These are phyloP conservation scores for Penicillium fuscoglaucum DNA, from an alignment of 2,329 filamentous ascomycete genomes.

Conservation along the genomic window DNA sequence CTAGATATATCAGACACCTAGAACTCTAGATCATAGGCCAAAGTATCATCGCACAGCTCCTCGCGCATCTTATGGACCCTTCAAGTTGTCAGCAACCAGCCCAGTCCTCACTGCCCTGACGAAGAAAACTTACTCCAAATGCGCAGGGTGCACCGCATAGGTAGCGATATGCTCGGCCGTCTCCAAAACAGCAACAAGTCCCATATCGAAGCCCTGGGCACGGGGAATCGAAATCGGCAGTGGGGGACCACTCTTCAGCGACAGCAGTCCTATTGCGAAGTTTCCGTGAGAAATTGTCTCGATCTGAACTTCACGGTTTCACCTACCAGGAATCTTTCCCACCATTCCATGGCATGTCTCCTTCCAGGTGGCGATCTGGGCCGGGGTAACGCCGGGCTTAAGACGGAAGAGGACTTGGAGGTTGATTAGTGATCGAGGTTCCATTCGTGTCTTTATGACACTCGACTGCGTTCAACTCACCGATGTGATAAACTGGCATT, in stretches of 20 bases:
- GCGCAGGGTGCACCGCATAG: slow-evolving; percentile 50
- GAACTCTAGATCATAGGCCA: slow-evolving; percentile 47
- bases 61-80: slow-evolving; percentile 45
- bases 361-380: slow-evolving; percentile 36
- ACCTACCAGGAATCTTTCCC: slow-evolving; percentile 43
- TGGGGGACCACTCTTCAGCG: slow-evolving; percentile 40
- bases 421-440: slow-evolving; percentile 2
- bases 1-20: slow-evolving; percentile 9
- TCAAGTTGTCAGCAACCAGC: slow-evolving; percentile 4
- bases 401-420: slow-evolving; percentile 45
- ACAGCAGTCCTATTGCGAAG: slow-evolving; percentile 31
- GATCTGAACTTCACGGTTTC: background rate
- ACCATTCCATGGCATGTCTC: slow-evolving; percentile 40
- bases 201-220: slow-evolving; percentile 49
- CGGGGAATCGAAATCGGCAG: slow-evolving; percentile 44
- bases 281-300: background rate
- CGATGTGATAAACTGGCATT: slow-evolving; percentile 47
- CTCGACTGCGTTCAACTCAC: slow-evolving; percentile 24
- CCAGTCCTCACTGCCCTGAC: background rate
- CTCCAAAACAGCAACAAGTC: slow-evolving; percentile 49
- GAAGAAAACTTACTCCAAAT: slow-evolving; percentile 42
- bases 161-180: slow-evolving; percentile 43
- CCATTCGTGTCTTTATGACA: background rate
- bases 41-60: slow-evolving; percentile 44
- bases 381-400: slow-evolving; percentile 39